Evolutionary conservation across 768 basidiomycete genomes (phyloP).

Genomic region (Suillus luteus): DNA sequence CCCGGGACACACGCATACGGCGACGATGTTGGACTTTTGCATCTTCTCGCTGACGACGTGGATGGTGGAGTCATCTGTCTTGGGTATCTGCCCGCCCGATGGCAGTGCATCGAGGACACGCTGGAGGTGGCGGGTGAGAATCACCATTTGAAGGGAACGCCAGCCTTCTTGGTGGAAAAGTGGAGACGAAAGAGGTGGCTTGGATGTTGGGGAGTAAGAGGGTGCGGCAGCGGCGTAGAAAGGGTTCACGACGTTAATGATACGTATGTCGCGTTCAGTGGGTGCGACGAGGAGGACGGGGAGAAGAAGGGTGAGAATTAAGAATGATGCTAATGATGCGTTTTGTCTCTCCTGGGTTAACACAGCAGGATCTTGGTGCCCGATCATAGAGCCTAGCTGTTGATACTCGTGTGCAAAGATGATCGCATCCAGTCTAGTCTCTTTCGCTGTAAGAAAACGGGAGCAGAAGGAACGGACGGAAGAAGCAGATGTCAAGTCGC

Average conservation of each 20-base stretch:
- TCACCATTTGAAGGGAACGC: constrained; percentile 59
- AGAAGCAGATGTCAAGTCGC: constrained; percentile 65
- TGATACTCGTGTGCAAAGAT: constrained; percentile 79
- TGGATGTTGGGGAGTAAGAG: constrained; percentile 34
- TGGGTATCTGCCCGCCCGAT: constrained; percentile 52
- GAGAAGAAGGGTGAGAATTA: constrained; percentile 76
- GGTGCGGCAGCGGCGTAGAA: constrained; percentile 83
- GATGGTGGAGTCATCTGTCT: constrained; percentile 33
- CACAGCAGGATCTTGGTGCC: constrained; percentile 27
- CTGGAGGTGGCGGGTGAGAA: constrained; percentile 80
- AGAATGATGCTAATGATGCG: constrained; percentile 68
- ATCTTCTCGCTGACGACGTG: constrained; percentile 42
- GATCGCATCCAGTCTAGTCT: constrained; percentile 75
- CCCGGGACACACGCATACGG: constrained; percentile 75
- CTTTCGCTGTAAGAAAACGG: constrained; percentile 62
- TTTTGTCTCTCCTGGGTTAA: constrained; percentile 45
- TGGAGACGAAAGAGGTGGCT: constrained; percentile 28
- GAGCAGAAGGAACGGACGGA: constrained; percentile 72
- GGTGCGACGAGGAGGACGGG: constrained; percentile 82
- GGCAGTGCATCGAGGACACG: constrained; percentile 83
- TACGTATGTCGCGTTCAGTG: constrained; percentile 87
- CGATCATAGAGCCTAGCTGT: constrained; percentile 55
- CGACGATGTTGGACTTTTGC: constrained; percentile 74
- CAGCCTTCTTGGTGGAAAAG: constrained; percentile 62
- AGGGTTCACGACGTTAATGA: constrained; percentile 84